phyloP scores from a whole-genome alignment of 805 yeast genomes.

The Kuraishia borneana region DNA sequence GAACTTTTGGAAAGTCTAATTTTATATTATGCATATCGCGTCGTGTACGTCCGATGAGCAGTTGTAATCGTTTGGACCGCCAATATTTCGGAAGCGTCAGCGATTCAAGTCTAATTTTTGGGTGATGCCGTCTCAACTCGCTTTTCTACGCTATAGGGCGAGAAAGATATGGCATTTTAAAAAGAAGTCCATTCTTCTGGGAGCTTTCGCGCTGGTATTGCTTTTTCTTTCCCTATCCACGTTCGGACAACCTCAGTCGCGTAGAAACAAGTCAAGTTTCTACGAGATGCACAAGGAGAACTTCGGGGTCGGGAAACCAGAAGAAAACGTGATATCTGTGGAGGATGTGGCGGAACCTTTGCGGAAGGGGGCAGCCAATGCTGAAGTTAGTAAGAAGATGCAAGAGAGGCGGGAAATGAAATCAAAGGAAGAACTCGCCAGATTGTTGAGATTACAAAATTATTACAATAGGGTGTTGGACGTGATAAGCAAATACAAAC shows the following conservation, averaged over 20 bases:
- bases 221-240: background rate
- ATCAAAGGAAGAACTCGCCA: background rate
- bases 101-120: no score
- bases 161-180: no score
- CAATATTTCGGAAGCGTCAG: no score
- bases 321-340: background rate
- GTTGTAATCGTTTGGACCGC: no score
- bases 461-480: constrained; percentile 11
- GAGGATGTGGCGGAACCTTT: background rate
- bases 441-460: constrained; percentile 8
- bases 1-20: background rate
- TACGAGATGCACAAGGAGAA: background rate
- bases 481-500: constrained; percentile 10
- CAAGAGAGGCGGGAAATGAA: no score
- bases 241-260: no score
- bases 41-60: no score
- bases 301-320: background rate
- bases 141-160: no score
- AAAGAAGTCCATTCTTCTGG: no score
- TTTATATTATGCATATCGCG: no score
- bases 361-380: background rate
- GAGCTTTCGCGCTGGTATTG: no score
- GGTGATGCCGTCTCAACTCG: no score
- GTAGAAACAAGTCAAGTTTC: background rate
- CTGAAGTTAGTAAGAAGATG: background rate